Evolutionary conservation across 371 early-diverging fungal genomes (phyloP).

Genomic region (Syncephalastrum sp.): DNA sequence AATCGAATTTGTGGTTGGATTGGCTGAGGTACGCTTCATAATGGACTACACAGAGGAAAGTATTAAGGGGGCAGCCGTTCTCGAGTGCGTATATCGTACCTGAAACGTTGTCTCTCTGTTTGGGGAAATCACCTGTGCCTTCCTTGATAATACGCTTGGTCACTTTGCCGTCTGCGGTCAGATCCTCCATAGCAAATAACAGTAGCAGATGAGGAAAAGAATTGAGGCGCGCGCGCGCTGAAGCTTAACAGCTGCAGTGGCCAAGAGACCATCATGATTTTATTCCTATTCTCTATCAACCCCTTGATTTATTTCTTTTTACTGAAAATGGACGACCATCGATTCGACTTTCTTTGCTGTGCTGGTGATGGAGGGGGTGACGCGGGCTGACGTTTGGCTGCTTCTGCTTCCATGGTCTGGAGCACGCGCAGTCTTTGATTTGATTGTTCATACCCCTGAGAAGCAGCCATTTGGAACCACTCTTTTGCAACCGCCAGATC

Average conservation of each 20-base stretch:
- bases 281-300: neutral
- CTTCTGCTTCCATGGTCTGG: constrained; percentile 12
- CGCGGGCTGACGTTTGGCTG: constrained; percentile 11
- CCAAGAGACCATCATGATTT: too few relatives aligned
- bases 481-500: constrained; percentile 44
- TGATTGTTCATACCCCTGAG: constrained; percentile 46
- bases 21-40: constrained; percentile 29
- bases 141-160: constrained; percentile 32
- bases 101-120: constrained; percentile 6
- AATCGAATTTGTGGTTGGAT: constrained; percentile 30
- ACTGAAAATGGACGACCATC: constrained; percentile 39
- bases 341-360: constrained; percentile 30
- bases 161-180: constrained; percentile 38
- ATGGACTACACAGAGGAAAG: constrained; percentile 24
- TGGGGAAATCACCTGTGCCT: constrained; percentile 25
- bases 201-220: too few relatives aligned
- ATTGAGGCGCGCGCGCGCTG: too few relatives aligned
- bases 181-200: constrained; percentile 11
- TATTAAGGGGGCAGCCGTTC: neutral
- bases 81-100: too few relatives aligned
- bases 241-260: too few relatives aligned
- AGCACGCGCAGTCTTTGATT: constrained; percentile 26
- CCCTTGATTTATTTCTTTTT: constrained; percentile 16
- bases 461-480: constrained; percentile 47
- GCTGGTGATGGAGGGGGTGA: constrained; percentile 2